Percentiles rank a stretch among this genome's conserved stretches.
phyloP scores from a whole-genome alignment of 164 flowering plant genomes.

The Amborella trichopoda region DNA sequence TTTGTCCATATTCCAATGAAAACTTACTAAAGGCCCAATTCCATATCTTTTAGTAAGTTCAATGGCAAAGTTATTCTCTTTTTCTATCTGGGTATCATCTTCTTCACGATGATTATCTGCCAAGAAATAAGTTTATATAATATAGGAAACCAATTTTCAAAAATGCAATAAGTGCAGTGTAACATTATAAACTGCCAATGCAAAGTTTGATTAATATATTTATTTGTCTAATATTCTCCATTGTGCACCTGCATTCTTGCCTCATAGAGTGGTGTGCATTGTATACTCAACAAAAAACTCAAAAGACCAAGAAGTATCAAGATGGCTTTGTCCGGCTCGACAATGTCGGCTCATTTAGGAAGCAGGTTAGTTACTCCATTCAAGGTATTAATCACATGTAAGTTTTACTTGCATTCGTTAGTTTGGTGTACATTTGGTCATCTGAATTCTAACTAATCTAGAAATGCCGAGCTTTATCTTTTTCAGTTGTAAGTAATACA shows the following conservation, averaged over 20 bases:
- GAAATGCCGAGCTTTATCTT: neutral
- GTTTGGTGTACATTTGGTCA: neutral
- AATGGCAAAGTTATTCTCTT: too few relatives aligned
- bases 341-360: slow-evolving; percentile 29
- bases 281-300: slow-evolving; percentile 59
- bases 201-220: neutral
- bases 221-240: neutral
- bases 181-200: too few relatives aligned
- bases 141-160: neutral
- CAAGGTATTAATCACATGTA: neutral
- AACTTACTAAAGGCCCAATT: too few relatives aligned
- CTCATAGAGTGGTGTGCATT: slow-evolving; percentile 55
- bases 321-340: slow-evolving; percentile 53
- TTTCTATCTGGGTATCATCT: neutral
- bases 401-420: neutral
- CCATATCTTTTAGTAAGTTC: too few relatives aligned
- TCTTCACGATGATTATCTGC: neutral
- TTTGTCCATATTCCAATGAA: too few relatives aligned
- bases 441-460: neutral
- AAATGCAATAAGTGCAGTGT: neutral
- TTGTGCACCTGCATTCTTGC: neutral
- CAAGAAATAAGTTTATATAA: neutral
- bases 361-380: slow-evolving; percentile 46
- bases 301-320: slow-evolving; percentile 72
- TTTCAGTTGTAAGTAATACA: too few relatives aligned